Conservation (phyloP, 1,284 basidiomycete species). For the Tilletia setariae region DNA sequence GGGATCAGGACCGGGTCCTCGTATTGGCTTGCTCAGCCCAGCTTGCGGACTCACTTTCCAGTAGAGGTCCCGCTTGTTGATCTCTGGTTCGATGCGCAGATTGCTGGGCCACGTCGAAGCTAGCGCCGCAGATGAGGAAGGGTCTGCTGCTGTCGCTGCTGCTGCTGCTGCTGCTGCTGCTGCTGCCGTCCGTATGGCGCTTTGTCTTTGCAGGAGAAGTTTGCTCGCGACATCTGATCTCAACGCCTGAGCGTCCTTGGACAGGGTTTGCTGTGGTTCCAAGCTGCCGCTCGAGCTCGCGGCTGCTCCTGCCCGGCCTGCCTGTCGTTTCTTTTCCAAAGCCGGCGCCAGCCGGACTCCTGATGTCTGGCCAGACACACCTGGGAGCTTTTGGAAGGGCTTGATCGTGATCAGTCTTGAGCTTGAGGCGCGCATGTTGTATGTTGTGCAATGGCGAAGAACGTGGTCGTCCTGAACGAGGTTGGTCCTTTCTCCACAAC, state of each 20-base stretch:
- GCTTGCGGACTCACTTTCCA: conserved; percentile 33
- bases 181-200: neutral
- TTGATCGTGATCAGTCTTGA: conserved; percentile 7
- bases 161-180: neutral
- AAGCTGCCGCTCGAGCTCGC: neutral
- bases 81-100: conserved; percentile 29
- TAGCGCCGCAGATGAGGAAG: neutral
- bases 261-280: too few species aligned
- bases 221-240: neutral
- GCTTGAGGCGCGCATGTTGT: conserved; percentile 11
- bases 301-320: too few species aligned
- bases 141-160: neutral
- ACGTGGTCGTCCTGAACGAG: neutral
- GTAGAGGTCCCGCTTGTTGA: conserved; percentile 33
- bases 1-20: neutral
- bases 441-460: neutral
- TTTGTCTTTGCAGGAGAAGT: conserved; percentile 16
- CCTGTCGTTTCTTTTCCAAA: too few species aligned
- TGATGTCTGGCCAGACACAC: neutral
- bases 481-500: conserved; percentile 3
- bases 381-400: neutral
- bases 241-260: neutral
- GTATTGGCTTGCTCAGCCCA: neutral
- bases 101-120: conserved; percentile 24
- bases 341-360: neutral